Evolutionary conservation across 1,284 basidiomycete species (phyloP), one percentile per base, ranked within the genome.

Genomic region (Limonomyces culmigenus): DNA sequence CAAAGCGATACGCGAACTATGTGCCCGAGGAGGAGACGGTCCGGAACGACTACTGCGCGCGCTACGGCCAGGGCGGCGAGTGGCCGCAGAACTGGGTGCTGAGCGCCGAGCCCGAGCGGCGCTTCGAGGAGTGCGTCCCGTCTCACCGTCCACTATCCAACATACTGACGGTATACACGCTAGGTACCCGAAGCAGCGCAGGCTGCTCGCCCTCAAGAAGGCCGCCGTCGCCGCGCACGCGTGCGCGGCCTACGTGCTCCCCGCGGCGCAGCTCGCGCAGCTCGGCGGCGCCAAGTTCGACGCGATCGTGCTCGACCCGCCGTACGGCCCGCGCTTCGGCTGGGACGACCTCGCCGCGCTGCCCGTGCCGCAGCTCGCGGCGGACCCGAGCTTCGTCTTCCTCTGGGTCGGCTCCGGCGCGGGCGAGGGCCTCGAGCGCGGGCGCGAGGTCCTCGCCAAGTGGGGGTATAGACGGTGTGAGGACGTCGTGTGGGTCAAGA

Each of bases 401-500:
- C 63, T 99, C 36, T 98, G 95, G 93, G 91, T 97, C 2, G 95
- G 93, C 3, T 79, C 74, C 39, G 91, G 89, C 1, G 79, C 84
- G 12, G 77, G 78, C 2, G 87, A 91, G 34, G 95, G 91, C 0
- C 65, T 98, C 5, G 95, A 98, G 54, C 67, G 80, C 21, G 93
- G 95, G 0, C 65, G 93, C 27, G 93, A 97, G 51, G 66, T 93
- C 23, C 66, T 97, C 33, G 78, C 79, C 1, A 81, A 75, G 49
- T 99, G 93, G 93, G 93, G 93, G 1, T 99, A 93, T 53, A 63
- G 93, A 32, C 59, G 93, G 33, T 96, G 89, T 47, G 93, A 98
- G 52, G 93, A 98, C 53, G 88, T 98, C 15, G 84, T 93, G 3
- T 97, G 92, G 89, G 78, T 95, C 38, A 91, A 87, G 58, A 93